Evolutionary conservation across 2,329 filamentous ascomycete genomes (phyloP), one percentile per base, ranked within the genome.

Genomic region (Colletotrichum sp.): DNA sequence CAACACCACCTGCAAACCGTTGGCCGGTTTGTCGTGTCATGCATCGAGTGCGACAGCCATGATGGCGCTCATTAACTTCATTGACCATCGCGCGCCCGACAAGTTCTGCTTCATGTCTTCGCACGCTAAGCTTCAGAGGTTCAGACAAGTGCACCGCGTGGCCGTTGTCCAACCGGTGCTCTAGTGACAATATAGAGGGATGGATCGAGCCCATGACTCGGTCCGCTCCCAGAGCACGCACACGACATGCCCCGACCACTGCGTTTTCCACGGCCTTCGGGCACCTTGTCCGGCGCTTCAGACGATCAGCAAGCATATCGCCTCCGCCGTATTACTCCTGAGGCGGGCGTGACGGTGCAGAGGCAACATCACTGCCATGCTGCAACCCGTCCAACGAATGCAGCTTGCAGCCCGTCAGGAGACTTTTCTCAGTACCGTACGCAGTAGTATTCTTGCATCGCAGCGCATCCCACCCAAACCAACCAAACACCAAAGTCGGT

Each of bases 121-220:
- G 26, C 61, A 57, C 43, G 28, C 30, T 67, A 70, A 36, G 36
- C 32, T 64, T 63, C 43, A 52, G 43, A 52, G 43, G n/a, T 21
- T 66, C 68, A 60, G 55, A 60, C 34, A 60, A 61, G 13, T 52
- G 21, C 60, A 36, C 34, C 21, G 48, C 34, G 28, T 57, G 30
- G 34, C 34, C 60, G 36, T 71, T 28, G 36, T 43, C 60, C 28
- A 52, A 39, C 34, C 60, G 61, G 24, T 28, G 72, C 39, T 57
- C 28, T 63, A 21, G 55, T 59, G 69, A 59, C 55, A 28, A 28
- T 34, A 64, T 72, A 43, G 57, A 65, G 66, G 36, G 39, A 72
- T 34, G 63, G 16, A 57, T 26, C 63, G 68, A 55, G 69, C 59
- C 70, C 57, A 64, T 73, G 73, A 75, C 69, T 75, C 73, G 63